phyloP scores from a whole-genome alignment of 208 protist genomes.

The Crithidia acanthocephali region DNA sequence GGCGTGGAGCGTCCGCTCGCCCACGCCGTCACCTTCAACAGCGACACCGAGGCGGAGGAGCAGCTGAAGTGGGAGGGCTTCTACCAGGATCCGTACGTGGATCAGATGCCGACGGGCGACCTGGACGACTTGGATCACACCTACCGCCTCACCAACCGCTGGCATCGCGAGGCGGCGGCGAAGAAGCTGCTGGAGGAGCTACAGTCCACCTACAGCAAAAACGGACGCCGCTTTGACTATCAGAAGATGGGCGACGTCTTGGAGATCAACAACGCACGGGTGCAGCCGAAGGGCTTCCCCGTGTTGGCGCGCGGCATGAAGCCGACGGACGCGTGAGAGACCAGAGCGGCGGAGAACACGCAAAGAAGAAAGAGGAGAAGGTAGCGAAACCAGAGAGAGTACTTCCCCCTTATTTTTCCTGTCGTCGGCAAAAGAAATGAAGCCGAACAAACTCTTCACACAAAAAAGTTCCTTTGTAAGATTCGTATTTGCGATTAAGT shows the following conservation, averaged over 20 bases:
- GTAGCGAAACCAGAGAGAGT: too few relatives aligned
- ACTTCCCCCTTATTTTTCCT: too few relatives aligned
- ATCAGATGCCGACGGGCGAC: slow-evolving; percentile 85
- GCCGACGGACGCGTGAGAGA: slow-evolving; percentile 30
- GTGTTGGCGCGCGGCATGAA: slow-evolving; percentile 73
- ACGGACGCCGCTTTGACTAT: slow-evolving; percentile 83
- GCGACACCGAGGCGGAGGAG: slow-evolving; percentile 84
- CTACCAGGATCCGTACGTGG: slow-evolving; percentile 82
- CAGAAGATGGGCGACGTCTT: slow-evolving; percentile 93
- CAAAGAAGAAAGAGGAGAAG: slow-evolving; percentile 1
- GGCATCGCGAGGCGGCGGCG: slow-evolving; percentile 89
- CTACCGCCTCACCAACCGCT: slow-evolving; percentile 85
- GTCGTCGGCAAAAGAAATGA: too few relatives aligned
- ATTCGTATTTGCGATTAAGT: too few relatives aligned
- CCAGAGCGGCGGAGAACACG: too few relatives aligned
- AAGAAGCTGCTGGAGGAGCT: slow-evolving; percentile 90
- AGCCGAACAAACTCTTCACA: too few relatives aligned
- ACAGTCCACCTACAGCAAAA: slow-evolving; percentile 79
- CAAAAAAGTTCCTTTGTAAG: too few relatives aligned
- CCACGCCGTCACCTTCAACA: slow-evolving; percentile 88
- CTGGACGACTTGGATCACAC: slow-evolving; percentile 84
- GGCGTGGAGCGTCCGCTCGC: slow-evolving; percentile 84
- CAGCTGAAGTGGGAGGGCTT: slow-evolving; percentile 93
- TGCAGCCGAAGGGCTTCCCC: slow-evolving; percentile 91
- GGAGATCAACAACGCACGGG: slow-evolving; percentile 91